phyloP scores from a whole-genome alignment of 2,329 filamentous ascomycete species.

The Colletotrichum sp. region DNA sequence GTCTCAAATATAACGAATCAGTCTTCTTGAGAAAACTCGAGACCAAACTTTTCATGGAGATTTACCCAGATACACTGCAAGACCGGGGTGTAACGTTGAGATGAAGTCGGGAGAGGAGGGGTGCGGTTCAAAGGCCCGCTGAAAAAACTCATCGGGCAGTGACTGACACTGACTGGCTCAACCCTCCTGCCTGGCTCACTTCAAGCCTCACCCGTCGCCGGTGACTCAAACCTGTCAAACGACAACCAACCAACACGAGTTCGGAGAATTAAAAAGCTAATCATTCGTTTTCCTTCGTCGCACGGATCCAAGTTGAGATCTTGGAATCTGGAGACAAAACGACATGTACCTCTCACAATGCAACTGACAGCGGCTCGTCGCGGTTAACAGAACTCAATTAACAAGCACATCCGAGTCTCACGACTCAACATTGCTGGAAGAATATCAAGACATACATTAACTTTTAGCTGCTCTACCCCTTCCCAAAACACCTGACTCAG shows the following conservation, averaged over 20 bases:
- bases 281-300: background rate
- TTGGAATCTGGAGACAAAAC: background rate
- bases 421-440: background rate
- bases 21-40: background rate
- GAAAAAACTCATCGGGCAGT: background rate
- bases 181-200: background rate
- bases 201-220: background rate
- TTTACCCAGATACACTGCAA: background rate
- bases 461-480: background rate
- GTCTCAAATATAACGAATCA: background rate
- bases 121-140: background rate
- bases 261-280: background rate
- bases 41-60: background rate
- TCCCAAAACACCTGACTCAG: background rate
- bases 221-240: background rate
- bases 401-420: background rate
- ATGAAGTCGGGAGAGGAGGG: slow-evolving; percentile 34
- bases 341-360: background rate
- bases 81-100: background rate
- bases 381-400: background rate
- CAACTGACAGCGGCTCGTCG: background rate
- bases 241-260: background rate
- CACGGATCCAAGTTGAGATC: background rate
- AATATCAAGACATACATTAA: background rate
- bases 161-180: background rate